These are phyloP conservation scores for Balamuthia mandrillaris DNA, from an alignment of 208 protist genomes.

Conservation along the genomic window DNA sequence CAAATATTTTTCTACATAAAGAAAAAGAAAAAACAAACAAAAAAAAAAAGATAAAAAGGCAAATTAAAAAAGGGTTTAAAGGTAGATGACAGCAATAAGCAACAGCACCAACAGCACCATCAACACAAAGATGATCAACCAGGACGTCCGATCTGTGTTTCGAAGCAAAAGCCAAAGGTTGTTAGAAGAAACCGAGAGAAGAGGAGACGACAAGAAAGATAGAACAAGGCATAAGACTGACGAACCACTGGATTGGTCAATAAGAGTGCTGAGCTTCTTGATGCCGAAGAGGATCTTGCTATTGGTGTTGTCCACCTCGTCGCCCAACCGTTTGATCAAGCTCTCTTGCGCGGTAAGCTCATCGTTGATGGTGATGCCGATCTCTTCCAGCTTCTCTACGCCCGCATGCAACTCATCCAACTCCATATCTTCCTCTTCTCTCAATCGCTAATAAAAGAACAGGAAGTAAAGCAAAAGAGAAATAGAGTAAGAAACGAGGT, in stretches of 20 bases:
- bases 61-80: background rate
- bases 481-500: background rate
- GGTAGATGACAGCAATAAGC: background rate
- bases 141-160: background rate
- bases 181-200: background rate
- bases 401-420: background rate
- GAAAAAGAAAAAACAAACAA: no score
- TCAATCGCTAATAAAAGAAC: background rate
- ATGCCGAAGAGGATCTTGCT: background rate
- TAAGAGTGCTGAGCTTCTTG: slow-evolving; percentile 23
- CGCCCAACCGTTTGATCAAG: background rate
- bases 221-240: background rate
- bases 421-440: background rate
- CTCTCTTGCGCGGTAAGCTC: background rate
- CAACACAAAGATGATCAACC: slow-evolving; percentile 4
- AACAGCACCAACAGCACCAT: background rate
- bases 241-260: slow-evolving; percentile 20
- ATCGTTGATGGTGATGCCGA: background rate
- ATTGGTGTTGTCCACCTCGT: background rate
- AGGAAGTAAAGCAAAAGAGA: background rate
- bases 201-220: background rate
- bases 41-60: background rate
- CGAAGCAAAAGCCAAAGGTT: background rate
- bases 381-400: background rate
- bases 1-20: no score